Percentiles rank a stretch among this genome's conserved stretches.
Evolutionary conservation across 1,139 yeast genomes (phyloP).

Genomic region (Yamadazyma diospyri): DNA sequence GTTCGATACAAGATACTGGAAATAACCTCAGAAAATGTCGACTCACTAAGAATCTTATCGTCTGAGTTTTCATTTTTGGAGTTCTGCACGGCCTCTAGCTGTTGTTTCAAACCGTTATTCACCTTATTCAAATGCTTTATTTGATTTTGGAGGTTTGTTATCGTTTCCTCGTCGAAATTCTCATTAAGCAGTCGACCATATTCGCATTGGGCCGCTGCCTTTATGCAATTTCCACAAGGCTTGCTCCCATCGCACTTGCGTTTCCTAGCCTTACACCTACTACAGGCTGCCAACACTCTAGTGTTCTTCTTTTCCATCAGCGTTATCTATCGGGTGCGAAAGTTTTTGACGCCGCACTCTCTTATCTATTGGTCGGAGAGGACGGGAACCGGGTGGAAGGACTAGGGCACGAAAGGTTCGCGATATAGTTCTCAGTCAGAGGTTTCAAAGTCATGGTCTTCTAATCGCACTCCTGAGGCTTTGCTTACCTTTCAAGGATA

Average conservation of each 20-base stretch:
- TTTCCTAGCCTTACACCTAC: constrained; percentile 12
- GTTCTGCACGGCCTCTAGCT: constrained; percentile 9
- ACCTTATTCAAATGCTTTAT: constrained; percentile 1
- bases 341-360: too few relatives aligned
- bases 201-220: constrained; percentile 7
- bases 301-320: constrained; percentile 2
- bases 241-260: constrained; percentile 13
- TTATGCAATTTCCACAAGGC: constrained; percentile 10
- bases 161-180: background rate
- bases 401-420: too few relatives aligned
- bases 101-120: background rate
- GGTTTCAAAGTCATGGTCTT: too few relatives aligned
- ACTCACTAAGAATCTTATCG: constrained; percentile 4
- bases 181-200: constrained; percentile 1
- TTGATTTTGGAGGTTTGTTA: background rate
- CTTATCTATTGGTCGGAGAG: too few relatives aligned
- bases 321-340: too few relatives aligned
- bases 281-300: constrained; percentile 10
- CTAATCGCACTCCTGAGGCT: too few relatives aligned
- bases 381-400: too few relatives aligned
- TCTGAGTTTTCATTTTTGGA: background rate
- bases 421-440: too few relatives aligned
- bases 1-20: constrained; percentile 11
- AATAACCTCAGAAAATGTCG: constrained; percentile 12
- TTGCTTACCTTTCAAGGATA: too few relatives aligned